Percentiles rank a stretch among this genome's conserved stretches.
Evolutionary conservation across 108 stramenopile genomes (phyloP).

Genomic region (Cyclostephanos tholiformis): DNA sequence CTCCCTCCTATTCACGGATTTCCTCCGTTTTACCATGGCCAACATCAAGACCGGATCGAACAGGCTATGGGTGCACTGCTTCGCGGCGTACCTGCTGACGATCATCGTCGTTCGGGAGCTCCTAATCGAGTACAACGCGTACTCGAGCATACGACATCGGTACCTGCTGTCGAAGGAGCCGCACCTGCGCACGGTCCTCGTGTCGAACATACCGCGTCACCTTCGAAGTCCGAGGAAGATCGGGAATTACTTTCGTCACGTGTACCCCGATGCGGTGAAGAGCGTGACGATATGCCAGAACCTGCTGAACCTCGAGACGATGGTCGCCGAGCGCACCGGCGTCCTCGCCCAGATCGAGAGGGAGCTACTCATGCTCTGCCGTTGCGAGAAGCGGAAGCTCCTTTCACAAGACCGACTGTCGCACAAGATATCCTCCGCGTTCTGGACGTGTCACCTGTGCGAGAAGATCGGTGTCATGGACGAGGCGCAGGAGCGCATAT

Average conservation of each 20-base stretch:
- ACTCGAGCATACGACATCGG: slow-evolving; percentile 83
- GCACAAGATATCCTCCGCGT: slow-evolving; percentile 44
- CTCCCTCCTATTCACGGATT: slow-evolving; percentile 77
- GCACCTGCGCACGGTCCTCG: slow-evolving; percentile 85
- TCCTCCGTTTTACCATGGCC: slow-evolving; percentile 89
- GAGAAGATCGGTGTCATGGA: slow-evolving; percentile 72
- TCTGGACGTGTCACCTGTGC: slow-evolving; percentile 58
- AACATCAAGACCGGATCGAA: slow-evolving; percentile 73
- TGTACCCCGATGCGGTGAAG: slow-evolving; percentile 87
- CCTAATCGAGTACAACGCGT: slow-evolving; percentile 85
- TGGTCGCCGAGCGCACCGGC: slow-evolving; percentile 64
- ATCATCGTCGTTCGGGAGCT: slow-evolving; percentile 82
- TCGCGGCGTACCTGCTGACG: slow-evolving; percentile 84
- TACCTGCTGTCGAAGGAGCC: slow-evolving; percentile 84
- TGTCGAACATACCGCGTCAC: slow-evolving; percentile 89
- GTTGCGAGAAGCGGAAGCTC: slow-evolving; percentile 75
- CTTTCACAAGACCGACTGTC: slow-evolving; percentile 42
- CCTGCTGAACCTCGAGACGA: slow-evolving; percentile 63
- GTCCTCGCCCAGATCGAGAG: slow-evolving; percentile 78
- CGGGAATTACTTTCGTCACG: slow-evolving; percentile 80
- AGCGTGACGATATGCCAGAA: slow-evolving; percentile 89
- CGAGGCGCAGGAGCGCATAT: slow-evolving; percentile 75
- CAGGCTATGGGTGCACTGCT: slow-evolving; percentile 89
- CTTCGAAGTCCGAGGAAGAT: slow-evolving; percentile 77
- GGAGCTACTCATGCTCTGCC: slow-evolving; percentile 73